Evolutionary conservation across 208 protist genomes (phyloP).

Genomic region (Jaenimonas drosophilae): DNA sequence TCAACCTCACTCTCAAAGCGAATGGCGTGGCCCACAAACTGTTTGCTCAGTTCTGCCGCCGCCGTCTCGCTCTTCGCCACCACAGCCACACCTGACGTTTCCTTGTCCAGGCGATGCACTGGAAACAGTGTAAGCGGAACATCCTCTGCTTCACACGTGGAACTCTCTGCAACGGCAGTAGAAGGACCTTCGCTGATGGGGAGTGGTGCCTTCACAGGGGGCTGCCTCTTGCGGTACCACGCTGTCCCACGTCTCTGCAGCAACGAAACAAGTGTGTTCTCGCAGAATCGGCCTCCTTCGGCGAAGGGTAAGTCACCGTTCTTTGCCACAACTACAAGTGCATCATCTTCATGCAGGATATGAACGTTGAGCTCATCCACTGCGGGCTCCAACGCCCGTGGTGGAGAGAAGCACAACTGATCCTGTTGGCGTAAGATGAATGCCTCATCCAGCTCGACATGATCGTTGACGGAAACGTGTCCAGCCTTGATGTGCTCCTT

Average conservation of each 20-base stretch:
- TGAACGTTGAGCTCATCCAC: constrained; percentile 50
- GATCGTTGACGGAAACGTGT: constrained; percentile 29
- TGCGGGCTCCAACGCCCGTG: constrained; percentile 51
- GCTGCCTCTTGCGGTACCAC: no score
- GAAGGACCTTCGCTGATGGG: no score
- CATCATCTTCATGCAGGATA: constrained; percentile 43
- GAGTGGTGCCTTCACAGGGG: no score
- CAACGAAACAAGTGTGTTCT: constrained; percentile 63
- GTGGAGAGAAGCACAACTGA: constrained; percentile 43
- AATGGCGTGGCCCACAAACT: constrained; percentile 46
- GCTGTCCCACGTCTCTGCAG: constrained; percentile 13
- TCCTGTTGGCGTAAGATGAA: constrained; percentile 47
- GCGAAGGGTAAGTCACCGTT: constrained; percentile 74
- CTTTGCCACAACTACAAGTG: constrained; percentile 52
- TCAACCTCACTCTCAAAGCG: constrained; percentile 4
- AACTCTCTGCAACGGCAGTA: neutral
- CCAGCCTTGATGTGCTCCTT: constrained; percentile 28
- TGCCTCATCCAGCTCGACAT: neutral
- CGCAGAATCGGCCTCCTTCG: constrained; percentile 74
- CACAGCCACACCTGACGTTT: constrained; percentile 76
- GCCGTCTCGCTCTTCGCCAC: constrained; percentile 21
- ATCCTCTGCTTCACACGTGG: neutral
- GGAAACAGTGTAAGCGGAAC: constrained; percentile 24
- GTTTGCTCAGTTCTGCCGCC: constrained; percentile 18
- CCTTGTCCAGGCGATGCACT: constrained; percentile 83